These are phyloP conservation scores for Pythium aphanidermatum DNA, from an alignment of 352 stramenopile genomes.

Conservation along the genomic window DNA sequence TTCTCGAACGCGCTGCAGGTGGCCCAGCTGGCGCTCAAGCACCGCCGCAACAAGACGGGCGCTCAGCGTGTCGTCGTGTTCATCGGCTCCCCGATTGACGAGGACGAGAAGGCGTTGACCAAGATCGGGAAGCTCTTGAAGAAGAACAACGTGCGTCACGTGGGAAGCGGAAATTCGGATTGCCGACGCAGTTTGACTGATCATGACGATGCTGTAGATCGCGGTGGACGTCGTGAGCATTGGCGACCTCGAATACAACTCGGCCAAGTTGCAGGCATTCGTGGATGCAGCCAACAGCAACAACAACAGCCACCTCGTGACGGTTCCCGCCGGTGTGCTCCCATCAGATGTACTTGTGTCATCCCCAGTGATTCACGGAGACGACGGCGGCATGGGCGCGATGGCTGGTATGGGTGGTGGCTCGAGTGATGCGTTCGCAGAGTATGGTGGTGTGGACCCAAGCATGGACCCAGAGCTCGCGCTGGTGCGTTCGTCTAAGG, in stretches of 20 bases:
- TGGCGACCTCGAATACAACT: conserved; percentile 92
- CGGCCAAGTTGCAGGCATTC: conserved; percentile 85
- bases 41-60: conserved; percentile 98
- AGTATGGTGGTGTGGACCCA: conserved; percentile 96
- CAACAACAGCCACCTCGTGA: conserved; percentile 95
- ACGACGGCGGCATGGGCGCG: conserved; percentile 60
- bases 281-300: conserved; percentile 93
- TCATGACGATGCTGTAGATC: conserved; percentile 71
- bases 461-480: conserved; percentile 98
- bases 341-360: conserved; percentile 97
- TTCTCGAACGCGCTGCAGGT: conserved; percentile 96
- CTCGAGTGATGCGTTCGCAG: conserved; percentile 76
- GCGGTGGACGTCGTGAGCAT: conserved; percentile 97
- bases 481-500: conserved; percentile 79
- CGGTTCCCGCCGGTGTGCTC: conserved; percentile 94
- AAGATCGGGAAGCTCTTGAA: conserved; percentile 98
- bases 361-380: conserved; percentile 91
- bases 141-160: conserved; percentile 94
- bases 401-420: conserved; percentile 35
- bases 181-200: not conserved
- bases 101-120: conserved; percentile 87
- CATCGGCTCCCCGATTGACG: conserved; percentile 91
- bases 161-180: not conserved
- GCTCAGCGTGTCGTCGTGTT: conserved; percentile 95
- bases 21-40: conserved; percentile 96